A percentile compares a stretch with the other conserved stretches of the same genome.
phyloP scores from a whole-genome alignment of 768 basidiomycete species.

The Tricholoma matsutake region DNA sequence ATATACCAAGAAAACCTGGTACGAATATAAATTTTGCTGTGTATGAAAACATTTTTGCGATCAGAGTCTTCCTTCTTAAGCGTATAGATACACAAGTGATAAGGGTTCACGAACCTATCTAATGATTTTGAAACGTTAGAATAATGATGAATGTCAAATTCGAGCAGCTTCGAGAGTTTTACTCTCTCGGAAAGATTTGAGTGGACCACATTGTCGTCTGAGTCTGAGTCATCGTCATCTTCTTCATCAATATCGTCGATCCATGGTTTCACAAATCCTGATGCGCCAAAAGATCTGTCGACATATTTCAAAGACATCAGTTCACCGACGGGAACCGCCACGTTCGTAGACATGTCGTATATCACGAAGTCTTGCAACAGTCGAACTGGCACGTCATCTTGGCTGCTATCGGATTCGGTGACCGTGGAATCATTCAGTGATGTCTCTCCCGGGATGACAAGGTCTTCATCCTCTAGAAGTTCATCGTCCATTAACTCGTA shows the following conservation, averaged over 20 bases:
- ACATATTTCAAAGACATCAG: constrained; percentile 34
- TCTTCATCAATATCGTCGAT: constrained; percentile 32
- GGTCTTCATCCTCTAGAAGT: constrained; percentile 36
- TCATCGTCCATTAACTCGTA: constrained; percentile 26
- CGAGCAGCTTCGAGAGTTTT: constrained; percentile 40
- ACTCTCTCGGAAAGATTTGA: constrained; percentile 22
- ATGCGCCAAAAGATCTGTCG: constrained; percentile 30
- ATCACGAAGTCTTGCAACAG: constrained; percentile 51
- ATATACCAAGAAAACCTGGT: constrained; percentile 72
- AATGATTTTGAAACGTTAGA: constrained; percentile 26
- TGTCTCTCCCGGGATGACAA: constrained; percentile 45
- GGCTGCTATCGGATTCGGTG: constrained; percentile 23
- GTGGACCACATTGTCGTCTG: constrained; percentile 21
- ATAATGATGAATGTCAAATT: constrained; percentile 46
- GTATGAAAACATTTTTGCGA: constrained; percentile 8
- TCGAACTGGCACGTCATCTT: constrained; percentile 52
- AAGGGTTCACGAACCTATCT: constrained; percentile 40
- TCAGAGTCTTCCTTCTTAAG: background rate
- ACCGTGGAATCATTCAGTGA: constrained; percentile 13
- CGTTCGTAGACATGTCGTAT: constrained; percentile 37
- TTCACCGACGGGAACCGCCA: constrained; percentile 38
- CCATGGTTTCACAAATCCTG: constrained; percentile 41
- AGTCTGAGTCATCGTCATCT: constrained; percentile 28
- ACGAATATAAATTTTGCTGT: constrained; percentile 61
- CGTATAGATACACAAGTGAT: background rate